A percentile compares a stretch with the other conserved stretches of the same genome.
Conservation (phyloP, 2,329 filamentous ascomycete genomes). For the Alternaria sp. region DNA sequence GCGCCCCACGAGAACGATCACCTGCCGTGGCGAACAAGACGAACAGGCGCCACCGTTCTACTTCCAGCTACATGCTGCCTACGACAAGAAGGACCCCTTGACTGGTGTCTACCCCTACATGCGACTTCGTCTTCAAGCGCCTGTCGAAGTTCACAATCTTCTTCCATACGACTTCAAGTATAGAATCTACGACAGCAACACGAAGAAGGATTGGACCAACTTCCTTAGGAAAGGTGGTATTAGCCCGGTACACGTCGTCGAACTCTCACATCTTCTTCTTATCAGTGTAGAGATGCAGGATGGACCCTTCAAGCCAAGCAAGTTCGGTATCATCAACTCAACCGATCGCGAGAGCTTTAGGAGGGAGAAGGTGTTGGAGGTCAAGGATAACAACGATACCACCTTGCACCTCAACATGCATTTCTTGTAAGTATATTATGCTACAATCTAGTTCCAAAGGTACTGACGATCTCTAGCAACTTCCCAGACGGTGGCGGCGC, state of each 20-base stretch:
- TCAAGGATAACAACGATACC: slow-evolving; percentile 85
- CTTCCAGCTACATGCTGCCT: slow-evolving; percentile 91
- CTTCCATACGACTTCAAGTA: slow-evolving; percentile 99
- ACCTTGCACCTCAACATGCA: slow-evolving; percentile 84
- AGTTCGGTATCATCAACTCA: slow-evolving; percentile 96
- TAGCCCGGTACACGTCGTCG: slow-evolving; percentile 96
- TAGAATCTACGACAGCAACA: slow-evolving; percentile 97
- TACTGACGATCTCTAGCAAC: slow-evolving; percentile 55
- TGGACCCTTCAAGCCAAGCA: slow-evolving; percentile 90
- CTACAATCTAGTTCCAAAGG: neutral
- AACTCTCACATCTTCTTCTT: slow-evolving; percentile 89
- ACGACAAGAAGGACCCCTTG: slow-evolving; percentile 82
- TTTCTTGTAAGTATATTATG: slow-evolving; percentile 69
- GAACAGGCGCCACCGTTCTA: slow-evolving; percentile 85
- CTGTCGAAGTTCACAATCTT: slow-evolving; percentile 92
- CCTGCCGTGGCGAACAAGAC: slow-evolving; percentile 84
- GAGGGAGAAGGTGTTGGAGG: slow-evolving; percentile 77
- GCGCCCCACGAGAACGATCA: slow-evolving; percentile 82
- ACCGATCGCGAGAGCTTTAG: slow-evolving; percentile 87
- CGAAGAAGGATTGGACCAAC: slow-evolving; percentile 98
- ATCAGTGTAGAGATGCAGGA: slow-evolving; percentile 97
- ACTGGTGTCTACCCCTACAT: slow-evolving; percentile 92
- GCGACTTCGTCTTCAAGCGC: slow-evolving; percentile 88
- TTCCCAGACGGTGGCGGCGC: slow-evolving; percentile 92
- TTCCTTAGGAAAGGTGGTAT: slow-evolving; percentile 96